A percentile compares a stretch with the other conserved stretches of the same genome.
These are phyloP conservation scores for Naganishia vaughanmartiniae DNA, from an alignment of 768 basidiomycete species.

Conservation along the genomic window DNA sequence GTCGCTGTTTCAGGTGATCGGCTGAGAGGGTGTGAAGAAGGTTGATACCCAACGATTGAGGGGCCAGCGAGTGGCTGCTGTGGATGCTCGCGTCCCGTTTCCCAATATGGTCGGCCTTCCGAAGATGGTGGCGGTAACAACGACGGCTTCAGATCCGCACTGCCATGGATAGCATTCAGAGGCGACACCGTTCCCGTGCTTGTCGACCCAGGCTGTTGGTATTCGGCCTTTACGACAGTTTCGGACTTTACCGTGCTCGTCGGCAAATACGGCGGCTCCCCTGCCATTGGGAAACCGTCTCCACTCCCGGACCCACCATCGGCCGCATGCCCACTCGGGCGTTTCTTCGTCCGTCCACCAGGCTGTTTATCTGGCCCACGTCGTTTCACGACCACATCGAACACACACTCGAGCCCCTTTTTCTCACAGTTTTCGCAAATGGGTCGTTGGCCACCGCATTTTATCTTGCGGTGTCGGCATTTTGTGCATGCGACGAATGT, in stretches of 20 bases:
- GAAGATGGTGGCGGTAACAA: neutral
- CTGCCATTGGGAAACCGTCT: neutral
- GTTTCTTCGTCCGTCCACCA: constrained; percentile 29
- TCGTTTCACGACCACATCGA: constrained; percentile 33
- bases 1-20: neutral
- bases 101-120: neutral
- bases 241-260: neutral
- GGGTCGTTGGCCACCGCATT: constrained; percentile 32
- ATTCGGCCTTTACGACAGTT: neutral
- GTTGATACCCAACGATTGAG: neutral
- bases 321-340: neutral
- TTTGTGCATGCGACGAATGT: constrained; percentile 31
- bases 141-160: neutral
- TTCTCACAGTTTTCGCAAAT: constrained; percentile 32
- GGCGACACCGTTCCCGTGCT: neutral
- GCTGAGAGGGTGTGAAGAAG: too few species aligned
- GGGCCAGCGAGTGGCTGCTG: neutral
- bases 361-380: constrained; percentile 36
- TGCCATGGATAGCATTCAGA: neutral
- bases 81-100: neutral
- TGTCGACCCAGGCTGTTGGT: neutral
- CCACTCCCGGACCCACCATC: neutral
- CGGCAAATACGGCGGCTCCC: neutral
- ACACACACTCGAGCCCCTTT: constrained; percentile 33
- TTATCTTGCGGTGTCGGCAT: constrained; percentile 35